phyloP scores from a whole-genome alignment of 257 asterid genomes.

The Leonotis leonurus region DNA sequence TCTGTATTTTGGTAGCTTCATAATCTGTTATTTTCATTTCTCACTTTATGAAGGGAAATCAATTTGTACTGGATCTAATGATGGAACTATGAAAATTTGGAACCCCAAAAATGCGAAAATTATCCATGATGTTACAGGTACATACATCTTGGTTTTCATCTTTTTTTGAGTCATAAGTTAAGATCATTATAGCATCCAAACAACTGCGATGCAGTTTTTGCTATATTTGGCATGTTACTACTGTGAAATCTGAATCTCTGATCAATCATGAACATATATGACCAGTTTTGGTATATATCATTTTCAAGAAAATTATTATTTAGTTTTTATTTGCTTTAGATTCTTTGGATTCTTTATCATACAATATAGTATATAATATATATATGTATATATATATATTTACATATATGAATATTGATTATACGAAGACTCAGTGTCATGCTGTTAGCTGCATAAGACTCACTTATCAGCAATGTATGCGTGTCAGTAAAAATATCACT shows the following conservation, averaged over 20 bases:
- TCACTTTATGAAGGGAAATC: constrained; percentile 65
- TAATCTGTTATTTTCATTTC: neutral
- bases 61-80: constrained; percentile 86
- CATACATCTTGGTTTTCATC: constrained; percentile 1
- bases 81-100: constrained; percentile 90
- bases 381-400: too few species aligned
- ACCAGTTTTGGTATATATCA: neutral
- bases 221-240: neutral
- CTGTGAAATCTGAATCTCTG: too few species aligned
- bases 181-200: neutral
- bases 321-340: too few species aligned
- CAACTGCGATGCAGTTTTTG: neutral
- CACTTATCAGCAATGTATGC: too few species aligned
- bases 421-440: too few species aligned
- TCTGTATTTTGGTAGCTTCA: neutral
- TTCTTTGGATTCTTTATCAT: too few species aligned
- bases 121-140: constrained; percentile 75
- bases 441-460: too few species aligned
- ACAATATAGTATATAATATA: too few species aligned
- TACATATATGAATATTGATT: too few species aligned
- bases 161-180: neutral
- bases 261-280: neutral
- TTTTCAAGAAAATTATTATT: too few species aligned
- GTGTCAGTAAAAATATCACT: too few species aligned
- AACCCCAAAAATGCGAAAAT: constrained; percentile 56